phyloP scores from a whole-genome alignment of 2,329 filamentous ascomycete genomes.

The Hypocrella siamensis region DNA sequence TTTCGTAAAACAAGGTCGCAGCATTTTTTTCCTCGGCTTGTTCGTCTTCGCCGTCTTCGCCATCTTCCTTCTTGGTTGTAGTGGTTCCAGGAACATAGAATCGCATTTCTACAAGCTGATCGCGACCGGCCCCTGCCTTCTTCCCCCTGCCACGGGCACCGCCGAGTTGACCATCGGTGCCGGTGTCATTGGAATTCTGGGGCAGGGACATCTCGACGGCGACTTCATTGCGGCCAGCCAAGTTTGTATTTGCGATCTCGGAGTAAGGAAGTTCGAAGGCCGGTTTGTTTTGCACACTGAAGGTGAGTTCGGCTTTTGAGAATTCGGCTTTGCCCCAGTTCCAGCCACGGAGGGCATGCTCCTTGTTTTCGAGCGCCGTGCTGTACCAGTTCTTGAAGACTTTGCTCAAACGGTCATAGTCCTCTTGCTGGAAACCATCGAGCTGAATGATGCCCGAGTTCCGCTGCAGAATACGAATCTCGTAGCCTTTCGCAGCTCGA shows the following conservation, averaged over 20 bases:
- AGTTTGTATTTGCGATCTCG: constrained; percentile 93
- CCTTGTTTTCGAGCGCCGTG: constrained; percentile 77
- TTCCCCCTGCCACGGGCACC: constrained; percentile 65
- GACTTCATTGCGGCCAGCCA: constrained; percentile 95
- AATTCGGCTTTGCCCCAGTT: constrained; percentile 99
- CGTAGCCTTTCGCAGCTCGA: constrained; percentile 78
- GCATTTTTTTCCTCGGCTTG: constrained; percentile 72
- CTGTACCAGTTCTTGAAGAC: constrained; percentile 98
- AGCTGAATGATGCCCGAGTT: constrained; percentile 79
- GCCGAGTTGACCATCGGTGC: constrained; percentile 57
- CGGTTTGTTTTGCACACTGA: constrained; percentile 93
- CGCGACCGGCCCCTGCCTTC: constrained; percentile 75
- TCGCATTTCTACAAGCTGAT: constrained; percentile 95
- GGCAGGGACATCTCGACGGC: constrained; percentile 83
- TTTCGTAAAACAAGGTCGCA: constrained; percentile 95
- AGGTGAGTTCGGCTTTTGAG: constrained; percentile 82
- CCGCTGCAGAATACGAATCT: constrained; percentile 79
- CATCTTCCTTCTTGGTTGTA: constrained; percentile 52
- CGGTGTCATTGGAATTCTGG: constrained; percentile 53
- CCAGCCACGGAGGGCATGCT: constrained; percentile 92
- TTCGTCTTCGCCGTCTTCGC: constrained; percentile 44
- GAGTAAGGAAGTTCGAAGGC: constrained; percentile 95
- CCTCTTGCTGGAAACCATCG: constrained; percentile 89
- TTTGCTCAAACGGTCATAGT: constrained; percentile 79
- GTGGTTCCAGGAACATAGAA: constrained; percentile 94